phyloP scores from a whole-genome alignment of 208 protist genomes.

The Sergeia podlipaevii region DNA sequence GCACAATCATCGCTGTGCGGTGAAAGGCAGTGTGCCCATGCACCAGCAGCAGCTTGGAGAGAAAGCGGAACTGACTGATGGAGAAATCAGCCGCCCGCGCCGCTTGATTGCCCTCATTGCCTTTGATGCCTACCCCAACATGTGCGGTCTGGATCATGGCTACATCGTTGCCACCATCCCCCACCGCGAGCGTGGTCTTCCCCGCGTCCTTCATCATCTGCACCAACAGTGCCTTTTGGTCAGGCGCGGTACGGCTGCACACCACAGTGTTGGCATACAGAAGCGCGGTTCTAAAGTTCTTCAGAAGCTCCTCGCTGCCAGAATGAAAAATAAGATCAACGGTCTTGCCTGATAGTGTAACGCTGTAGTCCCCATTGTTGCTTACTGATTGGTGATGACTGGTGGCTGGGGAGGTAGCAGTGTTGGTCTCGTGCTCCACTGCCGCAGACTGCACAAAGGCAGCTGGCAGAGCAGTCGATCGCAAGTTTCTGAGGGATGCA shows the following conservation, averaged over 20 bases:
- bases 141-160: constrained; percentile 93
- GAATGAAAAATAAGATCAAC: constrained; percentile 37
- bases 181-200: constrained; percentile 85
- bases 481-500: no score
- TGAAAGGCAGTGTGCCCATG: constrained; percentile 93
- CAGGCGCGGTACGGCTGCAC: constrained; percentile 65
- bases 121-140: constrained; percentile 88
- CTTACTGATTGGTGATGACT: no score
- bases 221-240: constrained; percentile 69
- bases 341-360: constrained; percentile 57
- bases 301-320: constrained; percentile 28
- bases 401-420: no score
- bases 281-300: constrained; percentile 39
- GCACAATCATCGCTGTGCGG: constrained; percentile 89
- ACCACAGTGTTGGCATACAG: constrained; percentile 56
- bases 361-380: constrained; percentile 12
- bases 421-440: no score
- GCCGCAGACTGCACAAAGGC: no score
- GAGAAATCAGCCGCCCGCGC: constrained; percentile 88
- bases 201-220: constrained; percentile 43
- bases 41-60: constrained; percentile 89
- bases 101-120: constrained; percentile 89
- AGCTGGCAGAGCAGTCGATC: neutral
- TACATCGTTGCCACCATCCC: constrained; percentile 95
- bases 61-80: constrained; percentile 89